phyloP scores from a whole-genome alignment of 2,329 filamentous ascomycete genomes.

The Botryotinia globosa region DNA sequence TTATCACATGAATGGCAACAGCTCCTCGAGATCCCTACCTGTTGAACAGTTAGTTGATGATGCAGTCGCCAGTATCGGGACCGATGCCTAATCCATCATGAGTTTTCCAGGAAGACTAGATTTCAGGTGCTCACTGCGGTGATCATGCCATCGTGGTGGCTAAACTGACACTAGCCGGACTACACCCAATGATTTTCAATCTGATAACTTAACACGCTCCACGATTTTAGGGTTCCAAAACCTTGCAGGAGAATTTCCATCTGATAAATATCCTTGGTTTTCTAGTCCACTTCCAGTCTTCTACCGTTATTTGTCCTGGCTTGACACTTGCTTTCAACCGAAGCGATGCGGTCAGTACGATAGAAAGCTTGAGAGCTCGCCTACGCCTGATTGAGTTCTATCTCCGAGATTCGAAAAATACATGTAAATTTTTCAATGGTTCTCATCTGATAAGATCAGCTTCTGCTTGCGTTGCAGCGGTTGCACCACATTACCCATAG shows the following conservation, averaged over 20 bases:
- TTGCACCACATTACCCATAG: neutral
- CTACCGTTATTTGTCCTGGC: neutral
- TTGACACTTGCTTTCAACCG: neutral
- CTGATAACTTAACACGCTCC: constrained; percentile 5
- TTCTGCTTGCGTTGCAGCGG: neutral
- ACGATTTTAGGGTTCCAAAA: neutral
- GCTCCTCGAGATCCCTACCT: neutral
- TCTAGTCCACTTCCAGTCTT: neutral
- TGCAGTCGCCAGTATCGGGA: neutral
- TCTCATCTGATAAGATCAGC: constrained; percentile 12
- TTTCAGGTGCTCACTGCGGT: neutral
- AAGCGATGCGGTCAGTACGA: neutral
- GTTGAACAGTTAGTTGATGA: neutral
- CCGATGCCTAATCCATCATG: neutral
- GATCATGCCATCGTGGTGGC: neutral
- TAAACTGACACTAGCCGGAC: neutral
- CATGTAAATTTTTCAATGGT: neutral
- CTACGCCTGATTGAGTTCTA: neutral
- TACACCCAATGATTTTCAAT: constrained; percentile 9
- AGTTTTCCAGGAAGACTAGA: neutral
- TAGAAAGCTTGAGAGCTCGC: neutral
- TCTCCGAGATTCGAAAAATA: neutral
- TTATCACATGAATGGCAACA: neutral
- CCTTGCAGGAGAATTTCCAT: neutral
- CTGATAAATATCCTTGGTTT: neutral